Base-by-base conservation (phyloP, 2,329 filamentous ascomycete species). In the Whalleya microplaca region DNA sequence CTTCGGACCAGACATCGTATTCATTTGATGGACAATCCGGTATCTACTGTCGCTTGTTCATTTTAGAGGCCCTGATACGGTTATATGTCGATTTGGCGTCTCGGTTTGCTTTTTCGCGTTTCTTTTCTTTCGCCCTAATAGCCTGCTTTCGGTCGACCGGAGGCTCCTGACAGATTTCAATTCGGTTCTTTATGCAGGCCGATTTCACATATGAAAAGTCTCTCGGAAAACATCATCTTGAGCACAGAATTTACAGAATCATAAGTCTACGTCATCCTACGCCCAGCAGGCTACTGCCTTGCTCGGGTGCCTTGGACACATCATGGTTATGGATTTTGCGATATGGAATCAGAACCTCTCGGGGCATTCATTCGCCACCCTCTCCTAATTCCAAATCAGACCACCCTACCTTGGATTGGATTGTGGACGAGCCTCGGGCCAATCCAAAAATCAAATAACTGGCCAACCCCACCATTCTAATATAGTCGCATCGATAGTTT, bases 321-420 rank as follows among this genome's bases (percentile, higher is more conserved):
- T 82, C 73, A 84, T 83, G 78, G 72, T 84, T 84, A 84, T 77
- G 77, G 74, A 77, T 82, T 82, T 83, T 83, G 80, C 79, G 77
- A 80, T 80, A 80, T 76, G 73, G 63, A 55, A 56, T 63, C 61
- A 58, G 61, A 48, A 56, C 50, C 61, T 66, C 6, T 58, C 58
- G 51, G 56, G 63, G 56, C 48, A 55, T 27, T 56, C n/a, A 48
- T 56, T 56, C 55, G 43, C 61, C 59, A 56, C 53, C 57, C 54
- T 60, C 55, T 58, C 53, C 55, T 55, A 53, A 48, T 59, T 57
- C 37, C 55, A 60, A 59, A 57, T 55, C 46, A 48, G 54, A 51
- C 57, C 54, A 50, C 46, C 45, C 43, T 43, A 52, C 32, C 51
- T 53, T 50, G 53, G 60, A 66, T 62, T 61, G 64, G 59, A 62